Conservation (phyloP, 441 rosid species). For the Bocquillonia castaneifolia region DNA sequence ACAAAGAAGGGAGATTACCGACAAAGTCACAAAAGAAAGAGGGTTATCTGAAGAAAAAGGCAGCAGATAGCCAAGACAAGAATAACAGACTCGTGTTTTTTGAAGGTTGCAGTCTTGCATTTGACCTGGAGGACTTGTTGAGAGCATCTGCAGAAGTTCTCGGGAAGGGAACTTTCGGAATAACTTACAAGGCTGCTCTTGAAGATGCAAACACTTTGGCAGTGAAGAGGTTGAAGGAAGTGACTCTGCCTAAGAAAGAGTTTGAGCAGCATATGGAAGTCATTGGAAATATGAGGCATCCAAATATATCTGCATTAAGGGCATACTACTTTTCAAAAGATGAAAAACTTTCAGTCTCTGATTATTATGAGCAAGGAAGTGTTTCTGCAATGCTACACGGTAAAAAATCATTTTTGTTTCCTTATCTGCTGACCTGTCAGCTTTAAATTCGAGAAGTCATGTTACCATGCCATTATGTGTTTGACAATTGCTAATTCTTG, state of each 20-base stretch:
- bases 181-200: conserved; percentile 72
- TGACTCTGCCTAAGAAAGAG: conserved; percentile 46
- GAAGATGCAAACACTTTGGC: conserved; percentile 64
- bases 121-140: conserved; percentile 74
- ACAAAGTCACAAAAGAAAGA: conserved; percentile 39
- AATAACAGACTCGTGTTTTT: conserved; percentile 58
- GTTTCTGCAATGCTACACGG: conserved; percentile 66
- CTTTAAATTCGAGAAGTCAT: neutral
- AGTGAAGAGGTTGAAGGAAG: conserved; percentile 79
- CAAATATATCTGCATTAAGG: conserved; percentile 57
- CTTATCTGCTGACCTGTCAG: neutral
- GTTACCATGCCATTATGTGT: neutral
- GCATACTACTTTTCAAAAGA: conserved; percentile 89
- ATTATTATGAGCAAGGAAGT: conserved; percentile 53
- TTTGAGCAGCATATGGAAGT: conserved; percentile 82
- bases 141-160: conserved; percentile 88
- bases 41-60: conserved; percentile 35
- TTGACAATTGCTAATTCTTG: neutral
- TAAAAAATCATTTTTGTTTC: conserved; percentile 14
- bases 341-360: conserved; percentile 78
- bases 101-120: conserved; percentile 63
- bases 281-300: conserved; percentile 64
- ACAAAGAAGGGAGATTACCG: conserved; percentile 24
- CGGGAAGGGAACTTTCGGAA: conserved; percentile 82
- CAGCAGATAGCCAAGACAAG: conserved; percentile 40